A percentile compares a stretch with the other conserved stretches of the same genome.
phyloP scores from a whole-genome alignment of 2,329 filamentous ascomycete species.

The Neonectria hederae region DNA sequence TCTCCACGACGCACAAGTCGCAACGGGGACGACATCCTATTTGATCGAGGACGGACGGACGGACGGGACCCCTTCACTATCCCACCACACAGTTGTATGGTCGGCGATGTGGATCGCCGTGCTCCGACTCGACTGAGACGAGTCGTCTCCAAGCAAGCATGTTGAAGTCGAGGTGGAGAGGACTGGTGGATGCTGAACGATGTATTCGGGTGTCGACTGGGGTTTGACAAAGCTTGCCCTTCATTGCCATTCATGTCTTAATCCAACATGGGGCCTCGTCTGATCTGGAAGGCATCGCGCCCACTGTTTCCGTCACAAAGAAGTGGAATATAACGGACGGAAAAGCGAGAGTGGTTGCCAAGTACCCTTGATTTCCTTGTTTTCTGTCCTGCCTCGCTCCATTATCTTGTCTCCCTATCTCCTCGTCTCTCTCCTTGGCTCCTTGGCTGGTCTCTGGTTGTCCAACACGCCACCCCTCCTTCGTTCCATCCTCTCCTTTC shows the following conservation, averaged over 20 bases:
- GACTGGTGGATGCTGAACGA: background rate
- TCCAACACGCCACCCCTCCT: conserved; percentile 1
- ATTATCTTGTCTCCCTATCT: background rate
- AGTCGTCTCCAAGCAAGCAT: background rate
- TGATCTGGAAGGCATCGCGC: background rate
- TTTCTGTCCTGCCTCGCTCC: conserved; percentile 1
- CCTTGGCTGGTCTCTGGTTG: background rate
- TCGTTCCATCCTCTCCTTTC: background rate
- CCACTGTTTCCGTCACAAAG: background rate
- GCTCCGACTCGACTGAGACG: conserved; percentile 2
- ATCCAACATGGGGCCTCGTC: background rate
- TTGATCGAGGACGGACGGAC: background rate
- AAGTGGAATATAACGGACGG: conserved; percentile 1
- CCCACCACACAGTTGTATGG: background rate
- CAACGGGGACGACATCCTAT: background rate
- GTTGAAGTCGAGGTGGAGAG: background rate
- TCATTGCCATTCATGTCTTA: background rate
- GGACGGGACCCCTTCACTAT: background rate
- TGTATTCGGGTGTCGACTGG: background rate
- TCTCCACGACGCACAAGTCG: conserved; percentile 2
- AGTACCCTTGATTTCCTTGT: conserved; percentile 4
- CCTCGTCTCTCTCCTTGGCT: background rate
- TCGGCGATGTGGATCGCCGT: conserved; percentile 9
- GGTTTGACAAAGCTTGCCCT: conserved; percentile 2
- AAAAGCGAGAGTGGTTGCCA: conserved; percentile 7